phyloP scores from a whole-genome alignment of 257 asterid species.

The Solanum ossicruentum region DNA sequence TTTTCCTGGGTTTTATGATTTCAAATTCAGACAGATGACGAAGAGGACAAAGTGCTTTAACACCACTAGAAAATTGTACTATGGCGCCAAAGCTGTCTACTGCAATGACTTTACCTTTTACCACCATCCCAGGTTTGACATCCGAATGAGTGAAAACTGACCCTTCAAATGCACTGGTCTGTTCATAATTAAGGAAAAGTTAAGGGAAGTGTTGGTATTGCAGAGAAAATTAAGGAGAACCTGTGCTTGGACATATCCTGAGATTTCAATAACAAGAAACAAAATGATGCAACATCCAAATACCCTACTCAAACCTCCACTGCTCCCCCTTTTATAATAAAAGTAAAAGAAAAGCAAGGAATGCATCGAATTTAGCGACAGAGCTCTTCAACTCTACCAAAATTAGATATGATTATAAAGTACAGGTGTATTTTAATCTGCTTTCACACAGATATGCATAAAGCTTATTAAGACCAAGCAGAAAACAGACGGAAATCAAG shows the following conservation, averaged over 20 bases:
- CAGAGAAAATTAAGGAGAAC: background rate
- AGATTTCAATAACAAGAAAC: background rate
- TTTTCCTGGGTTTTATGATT: conserved; percentile 78
- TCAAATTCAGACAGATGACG: conserved; percentile 99
- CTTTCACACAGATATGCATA: background rate
- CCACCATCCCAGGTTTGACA: conserved; percentile 97
- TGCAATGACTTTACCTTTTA: conserved; percentile 74
- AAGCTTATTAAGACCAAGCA: background rate
- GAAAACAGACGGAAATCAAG: background rate
- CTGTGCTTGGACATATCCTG: background rate
- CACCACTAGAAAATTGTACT: conserved; percentile 81
- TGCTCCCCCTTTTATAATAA: background rate
- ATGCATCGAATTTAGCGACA: background rate
- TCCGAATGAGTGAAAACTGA: conserved; percentile 90
- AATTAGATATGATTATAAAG: background rate
- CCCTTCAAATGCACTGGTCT: conserved; percentile 94
- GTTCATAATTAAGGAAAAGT: conserved; percentile 12
- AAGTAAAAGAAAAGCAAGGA: background rate
- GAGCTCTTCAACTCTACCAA: background rate
- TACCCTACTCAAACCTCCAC: background rate
- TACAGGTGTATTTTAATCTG: background rate
- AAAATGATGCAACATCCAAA: background rate
- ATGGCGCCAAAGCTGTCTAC: conserved; percentile 83
- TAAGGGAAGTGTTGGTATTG: background rate
- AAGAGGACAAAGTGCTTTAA: conserved; percentile 98